Conservation (phyloP, 352 stramenopile species). For the Pythium coloratum region DNA sequence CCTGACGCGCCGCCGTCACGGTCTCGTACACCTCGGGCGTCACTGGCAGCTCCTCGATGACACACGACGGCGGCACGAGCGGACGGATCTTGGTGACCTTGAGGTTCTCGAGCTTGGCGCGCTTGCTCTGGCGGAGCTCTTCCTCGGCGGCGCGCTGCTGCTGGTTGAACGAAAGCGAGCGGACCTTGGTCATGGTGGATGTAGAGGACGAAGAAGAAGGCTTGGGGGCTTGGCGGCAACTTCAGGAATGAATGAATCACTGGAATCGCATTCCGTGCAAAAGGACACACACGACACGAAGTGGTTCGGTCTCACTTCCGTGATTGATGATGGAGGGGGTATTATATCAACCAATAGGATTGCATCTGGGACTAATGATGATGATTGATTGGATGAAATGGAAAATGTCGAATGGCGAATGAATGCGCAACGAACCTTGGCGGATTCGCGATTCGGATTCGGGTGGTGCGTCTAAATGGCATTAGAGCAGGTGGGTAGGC, state of each 20-base stretch:
- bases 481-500: not conserved
- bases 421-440: not conserved
- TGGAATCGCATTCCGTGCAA: not conserved
- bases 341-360: not conserved
- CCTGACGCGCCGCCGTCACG: slow-evolving; percentile 48
- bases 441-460: not conserved
- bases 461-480: not conserved
- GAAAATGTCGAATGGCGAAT: not conserved
- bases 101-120: slow-evolving; percentile 67
- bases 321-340: not conserved
- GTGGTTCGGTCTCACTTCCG: not conserved
- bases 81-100: slow-evolving; percentile 73
- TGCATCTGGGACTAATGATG: not conserved
- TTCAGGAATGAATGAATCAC: slow-evolving; percentile 24
- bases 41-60: slow-evolving; percentile 74
- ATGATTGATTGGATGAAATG: not conserved
- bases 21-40: slow-evolving; percentile 69
- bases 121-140: slow-evolving; percentile 47
- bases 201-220: not conserved
- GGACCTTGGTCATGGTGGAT: slow-evolving; percentile 33
- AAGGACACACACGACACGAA: slow-evolving; percentile 1
- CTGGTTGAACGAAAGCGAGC: slow-evolving; percentile 18
- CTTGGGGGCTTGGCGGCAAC: slow-evolving; percentile 14
- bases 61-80: slow-evolving; percentile 62
- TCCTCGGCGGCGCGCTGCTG: slow-evolving; percentile 29